phyloP scores from a whole-genome alignment of 768 basidiomycete genomes.

The Asterophora parasitica region DNA sequence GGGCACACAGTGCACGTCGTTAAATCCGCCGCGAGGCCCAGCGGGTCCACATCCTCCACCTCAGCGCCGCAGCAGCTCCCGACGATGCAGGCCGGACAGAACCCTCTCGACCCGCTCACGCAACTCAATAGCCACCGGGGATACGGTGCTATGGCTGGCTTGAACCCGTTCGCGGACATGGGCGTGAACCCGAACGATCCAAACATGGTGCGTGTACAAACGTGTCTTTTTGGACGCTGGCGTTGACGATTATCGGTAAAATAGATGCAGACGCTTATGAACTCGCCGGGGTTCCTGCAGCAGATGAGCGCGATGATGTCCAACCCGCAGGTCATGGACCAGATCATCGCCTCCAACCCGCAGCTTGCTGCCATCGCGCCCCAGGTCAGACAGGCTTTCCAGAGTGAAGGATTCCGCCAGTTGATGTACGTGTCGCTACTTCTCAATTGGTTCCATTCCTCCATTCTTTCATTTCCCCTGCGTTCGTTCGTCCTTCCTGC shows the following conservation, averaged over 20 bases:
- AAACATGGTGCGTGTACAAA: conserved; percentile 89
- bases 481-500: too few relatives aligned
- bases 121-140: conserved; percentile 75
- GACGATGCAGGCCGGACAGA: conserved; percentile 89
- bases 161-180: conserved; percentile 91
- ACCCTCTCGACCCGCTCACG: conserved; percentile 80
- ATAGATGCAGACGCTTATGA: conserved; percentile 82
- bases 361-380: conserved; percentile 73
- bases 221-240: too few relatives aligned
- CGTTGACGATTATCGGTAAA: too few relatives aligned
- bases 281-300: conserved; percentile 76
- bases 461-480: too few relatives aligned
- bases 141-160: conserved; percentile 74
- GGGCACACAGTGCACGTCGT: conserved; percentile 92
- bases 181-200: conserved; percentile 91
- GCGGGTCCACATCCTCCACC: conserved; percentile 21
- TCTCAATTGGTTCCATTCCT: too few relatives aligned
- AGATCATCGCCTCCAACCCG: conserved; percentile 79
- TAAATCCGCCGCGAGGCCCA: conserved; percentile 55
- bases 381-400: conserved; percentile 74
- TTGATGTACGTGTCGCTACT: conserved; percentile 48
- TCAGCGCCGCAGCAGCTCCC: conserved; percentile 55
- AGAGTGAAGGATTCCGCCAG: conserved; percentile 67
- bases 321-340: conserved; percentile 85
- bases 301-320: conserved; percentile 87